A percentile compares a stretch with the other conserved stretches of the same genome.
These are phyloP conservation scores for Fusarium sp. DNA, from an alignment of 2,329 filamentous ascomycete genomes.

Conservation along the genomic window DNA sequence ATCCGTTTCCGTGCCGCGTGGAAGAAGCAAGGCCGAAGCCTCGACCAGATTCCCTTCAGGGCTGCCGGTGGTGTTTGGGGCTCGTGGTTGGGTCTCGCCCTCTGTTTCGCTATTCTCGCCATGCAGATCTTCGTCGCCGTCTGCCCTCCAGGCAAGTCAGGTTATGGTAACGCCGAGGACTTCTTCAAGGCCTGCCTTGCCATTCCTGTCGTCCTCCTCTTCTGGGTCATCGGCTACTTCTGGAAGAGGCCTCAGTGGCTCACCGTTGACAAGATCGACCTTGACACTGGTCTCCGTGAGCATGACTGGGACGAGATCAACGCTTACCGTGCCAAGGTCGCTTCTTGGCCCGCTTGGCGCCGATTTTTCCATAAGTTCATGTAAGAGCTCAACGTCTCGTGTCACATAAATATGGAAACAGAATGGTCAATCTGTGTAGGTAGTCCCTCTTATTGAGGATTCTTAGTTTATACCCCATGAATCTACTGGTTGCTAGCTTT, in stretches of 20 bases:
- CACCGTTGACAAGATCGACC: conserved; percentile 67
- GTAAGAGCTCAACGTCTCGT: background rate
- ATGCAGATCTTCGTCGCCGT: conserved; percentile 63
- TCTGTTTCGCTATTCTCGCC: conserved; percentile 63
- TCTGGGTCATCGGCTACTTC: conserved; percentile 65
- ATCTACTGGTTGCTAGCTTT: conserved; percentile 10
- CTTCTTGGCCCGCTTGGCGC: conserved; percentile 60
- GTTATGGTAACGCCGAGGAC: conserved; percentile 52
- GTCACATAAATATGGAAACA: background rate
- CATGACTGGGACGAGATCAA: conserved; percentile 71
- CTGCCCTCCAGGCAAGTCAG: conserved; percentile 46
- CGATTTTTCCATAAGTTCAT: conserved; percentile 33
- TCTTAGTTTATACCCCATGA: conserved; percentile 26
- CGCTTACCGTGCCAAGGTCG: conserved; percentile 58
- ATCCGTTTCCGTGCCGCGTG: conserved; percentile 74
- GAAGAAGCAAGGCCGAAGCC: conserved; percentile 63
- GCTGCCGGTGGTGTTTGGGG: conserved; percentile 68
- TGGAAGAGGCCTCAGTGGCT: conserved; percentile 74
- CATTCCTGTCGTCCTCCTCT: conserved; percentile 61
- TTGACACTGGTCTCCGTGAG: conserved; percentile 71
- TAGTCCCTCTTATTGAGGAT: conserved; percentile 6
- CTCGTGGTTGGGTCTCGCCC: conserved; percentile 67
- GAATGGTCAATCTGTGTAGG: conserved; percentile 7
- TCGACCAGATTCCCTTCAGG: conserved; percentile 73
- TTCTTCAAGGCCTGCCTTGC: conserved; percentile 67